Conservation (phyloP, 345 rosid genomes). For the Camelina sativa region DNA sequence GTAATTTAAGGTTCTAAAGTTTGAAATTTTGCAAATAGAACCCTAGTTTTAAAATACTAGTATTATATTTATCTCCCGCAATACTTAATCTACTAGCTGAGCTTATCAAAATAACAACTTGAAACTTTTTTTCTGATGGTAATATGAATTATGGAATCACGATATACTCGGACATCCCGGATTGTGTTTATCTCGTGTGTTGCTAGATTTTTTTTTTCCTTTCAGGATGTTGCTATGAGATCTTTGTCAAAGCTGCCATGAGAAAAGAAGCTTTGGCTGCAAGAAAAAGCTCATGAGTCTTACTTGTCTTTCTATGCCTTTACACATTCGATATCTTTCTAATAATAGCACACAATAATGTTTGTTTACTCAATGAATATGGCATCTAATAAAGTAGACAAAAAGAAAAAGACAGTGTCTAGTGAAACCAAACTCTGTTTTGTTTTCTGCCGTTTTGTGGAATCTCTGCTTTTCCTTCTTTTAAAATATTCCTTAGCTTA, state of each 20-base stretch:
- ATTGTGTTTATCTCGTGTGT: constrained; percentile 10
- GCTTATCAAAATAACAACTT: background rate
- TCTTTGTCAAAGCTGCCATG: constrained; percentile 68
- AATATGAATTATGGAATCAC: background rate
- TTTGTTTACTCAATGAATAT: constrained; percentile 31
- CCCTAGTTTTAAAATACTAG: too few species aligned
- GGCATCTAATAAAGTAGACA: constrained; percentile 42
- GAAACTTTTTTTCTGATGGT: background rate
- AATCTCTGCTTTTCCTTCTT: constrained; percentile 16
- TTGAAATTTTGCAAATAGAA: too few species aligned
- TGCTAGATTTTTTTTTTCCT: background rate
- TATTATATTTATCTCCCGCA: too few species aligned
- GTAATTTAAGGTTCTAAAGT: too few species aligned
- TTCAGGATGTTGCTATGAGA: constrained; percentile 87
- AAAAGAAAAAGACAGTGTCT: constrained; percentile 32
- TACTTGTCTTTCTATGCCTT: constrained; percentile 21
- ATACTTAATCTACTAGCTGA: background rate
- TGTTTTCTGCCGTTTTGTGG: constrained; percentile 24
- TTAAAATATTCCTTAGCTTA: background rate
- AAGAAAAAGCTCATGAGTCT: constrained; percentile 47
- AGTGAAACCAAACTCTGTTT: constrained; percentile 31
- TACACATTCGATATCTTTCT: background rate
- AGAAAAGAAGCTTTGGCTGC: constrained; percentile 70
- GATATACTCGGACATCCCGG: background rate
- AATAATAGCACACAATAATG: constrained; percentile 22